Evolutionary conservation across 345 rosid species (phyloP), one percentile per base, ranked within the genome.

Genomic region (Lenwebbia sp.): DNA sequence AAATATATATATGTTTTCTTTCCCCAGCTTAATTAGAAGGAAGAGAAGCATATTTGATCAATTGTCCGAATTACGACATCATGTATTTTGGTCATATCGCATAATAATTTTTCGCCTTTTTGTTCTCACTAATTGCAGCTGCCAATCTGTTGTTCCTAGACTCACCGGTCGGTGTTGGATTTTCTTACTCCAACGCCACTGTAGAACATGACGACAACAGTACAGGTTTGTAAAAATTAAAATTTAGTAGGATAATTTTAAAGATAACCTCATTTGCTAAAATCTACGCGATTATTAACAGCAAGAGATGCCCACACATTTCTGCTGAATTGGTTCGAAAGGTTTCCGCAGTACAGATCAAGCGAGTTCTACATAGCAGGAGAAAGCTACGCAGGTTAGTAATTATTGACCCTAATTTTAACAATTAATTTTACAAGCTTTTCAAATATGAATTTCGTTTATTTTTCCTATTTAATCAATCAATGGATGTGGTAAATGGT

Each of bases 331-430:
- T 90, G 92, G 92, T 74, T 89, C 52, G 65, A 84, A 51, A 90
- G 90, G 83, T 90, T 89, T 82, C 91, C 90, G 7, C 83, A 86
- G 47, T 86, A 83, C 89, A 90, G 65, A 78, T 30, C 85, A 6
- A 65, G 54, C 22, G 89, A 90, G 19, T 85, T 90, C 88, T 89
- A 85, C 74, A 57, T 88, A n/a, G 74, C 91, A 15, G 88, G 89
- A 84, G 90, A 89, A 49, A 85, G 92, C 65, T 89, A 90, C 37
- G 90, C 89, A 33, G 89, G 92, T 87, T 44, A 6, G 17, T 40
- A 49, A 22, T 56, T 55, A 82, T 44, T 1, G 51, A 49, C 47
- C 82, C 8, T 55, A 28, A 50, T 9, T 33, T n/a, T 4, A 41
- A 41, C 13, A 17, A 13, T 14, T 83, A 84, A 52, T n/a, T 62